Percentiles rank a stretch among this genome's conserved stretches.
Evolutionary conservation across 2,329 filamentous ascomycete species (phyloP).

Genomic region (Rutstroemia sp.): DNA sequence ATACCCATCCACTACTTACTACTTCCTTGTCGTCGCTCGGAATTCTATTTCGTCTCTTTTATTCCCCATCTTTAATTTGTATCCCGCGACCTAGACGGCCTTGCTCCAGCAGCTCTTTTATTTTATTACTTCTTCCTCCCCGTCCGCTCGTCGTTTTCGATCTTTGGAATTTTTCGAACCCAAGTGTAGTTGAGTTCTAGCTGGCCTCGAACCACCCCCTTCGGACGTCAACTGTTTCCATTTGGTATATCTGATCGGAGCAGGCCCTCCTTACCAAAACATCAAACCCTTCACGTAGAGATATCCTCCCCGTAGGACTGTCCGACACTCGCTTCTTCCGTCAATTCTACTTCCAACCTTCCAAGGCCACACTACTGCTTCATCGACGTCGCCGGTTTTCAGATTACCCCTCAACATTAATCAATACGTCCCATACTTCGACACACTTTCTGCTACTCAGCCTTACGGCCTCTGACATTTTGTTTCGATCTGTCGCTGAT

Average conservation of each 20-base stretch:
- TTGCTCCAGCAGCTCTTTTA: neutral
- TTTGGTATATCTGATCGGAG: constrained; percentile 28
- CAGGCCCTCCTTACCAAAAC: constrained; percentile 23
- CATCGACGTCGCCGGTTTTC: constrained; percentile 23
- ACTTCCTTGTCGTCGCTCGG: neutral
- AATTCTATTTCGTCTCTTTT: too few relatives aligned
- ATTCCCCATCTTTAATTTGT: constrained; percentile 6
- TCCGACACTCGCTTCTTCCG: constrained; percentile 25
- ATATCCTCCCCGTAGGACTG: constrained; percentile 7
- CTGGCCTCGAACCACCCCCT: constrained; percentile 28
- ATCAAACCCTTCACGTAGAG: constrained; percentile 4
- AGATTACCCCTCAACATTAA: constrained; percentile 10
- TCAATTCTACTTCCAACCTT: neutral
- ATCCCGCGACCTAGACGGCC: constrained; percentile 16
- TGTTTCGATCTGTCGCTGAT: constrained; percentile 25
- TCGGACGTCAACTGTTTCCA: constrained; percentile 30
- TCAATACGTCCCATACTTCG: constrained; percentile 10
- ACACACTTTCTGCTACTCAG: constrained; percentile 13
- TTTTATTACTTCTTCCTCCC: neutral
- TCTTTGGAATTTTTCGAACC: neutral
- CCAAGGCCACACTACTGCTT: constrained; percentile 23
- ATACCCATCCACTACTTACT: neutral
- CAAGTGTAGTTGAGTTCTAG: constrained; percentile 23
- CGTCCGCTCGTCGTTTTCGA: neutral
- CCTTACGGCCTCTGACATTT: constrained; percentile 15